These are phyloP conservation scores for Pleurotus tuber-regium DNA, from an alignment of 768 basidiomycete species.

Conservation along the genomic window DNA sequence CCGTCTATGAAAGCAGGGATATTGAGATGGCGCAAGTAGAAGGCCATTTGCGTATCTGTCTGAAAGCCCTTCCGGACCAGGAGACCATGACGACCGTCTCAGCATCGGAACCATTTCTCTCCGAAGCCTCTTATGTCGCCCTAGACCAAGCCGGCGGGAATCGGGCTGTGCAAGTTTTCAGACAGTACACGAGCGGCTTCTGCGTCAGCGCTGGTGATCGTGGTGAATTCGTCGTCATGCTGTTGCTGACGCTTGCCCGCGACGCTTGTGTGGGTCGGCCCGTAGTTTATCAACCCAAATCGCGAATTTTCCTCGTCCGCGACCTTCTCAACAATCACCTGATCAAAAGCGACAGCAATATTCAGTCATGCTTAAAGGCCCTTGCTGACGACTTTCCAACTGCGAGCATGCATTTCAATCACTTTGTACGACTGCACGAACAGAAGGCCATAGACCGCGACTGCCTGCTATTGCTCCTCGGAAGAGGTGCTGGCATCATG, in stretches of 20 bases:
- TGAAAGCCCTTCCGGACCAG: slow-evolving; percentile 9
- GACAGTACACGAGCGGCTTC: background rate
- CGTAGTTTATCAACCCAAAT: background rate
- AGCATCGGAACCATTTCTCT: slow-evolving; percentile 9
- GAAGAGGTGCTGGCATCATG: slow-evolving; percentile 24
- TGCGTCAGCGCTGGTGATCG: slow-evolving; percentile 12
- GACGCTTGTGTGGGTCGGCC: background rate
- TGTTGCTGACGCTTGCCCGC: slow-evolving; percentile 8
- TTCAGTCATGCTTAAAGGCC: too few relatives aligned
- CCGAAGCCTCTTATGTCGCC: slow-evolving; percentile 22
- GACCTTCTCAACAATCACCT: too few relatives aligned
- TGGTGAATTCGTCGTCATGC: slow-evolving; percentile 12
- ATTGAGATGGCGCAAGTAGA: slow-evolving; percentile 9
- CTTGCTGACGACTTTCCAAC: slow-evolving; percentile 17
- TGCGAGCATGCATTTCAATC: slow-evolving; percentile 26
- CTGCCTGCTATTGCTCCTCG: slow-evolving; percentile 18
- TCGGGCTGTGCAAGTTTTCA: slow-evolving; percentile 16
- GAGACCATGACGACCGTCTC: slow-evolving; percentile 12
- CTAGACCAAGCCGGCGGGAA: slow-evolving; percentile 16
- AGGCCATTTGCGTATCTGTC: slow-evolving; percentile 11
- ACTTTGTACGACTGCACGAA: slow-evolving; percentile 28
- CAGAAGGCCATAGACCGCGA: slow-evolving; percentile 17
- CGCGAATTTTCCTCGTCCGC: background rate
- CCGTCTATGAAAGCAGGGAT: background rate
- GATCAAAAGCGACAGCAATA: too few relatives aligned